Base-by-base conservation (phyloP, 805 yeast species). In the Saccharomycopsis sp. region DNA sequence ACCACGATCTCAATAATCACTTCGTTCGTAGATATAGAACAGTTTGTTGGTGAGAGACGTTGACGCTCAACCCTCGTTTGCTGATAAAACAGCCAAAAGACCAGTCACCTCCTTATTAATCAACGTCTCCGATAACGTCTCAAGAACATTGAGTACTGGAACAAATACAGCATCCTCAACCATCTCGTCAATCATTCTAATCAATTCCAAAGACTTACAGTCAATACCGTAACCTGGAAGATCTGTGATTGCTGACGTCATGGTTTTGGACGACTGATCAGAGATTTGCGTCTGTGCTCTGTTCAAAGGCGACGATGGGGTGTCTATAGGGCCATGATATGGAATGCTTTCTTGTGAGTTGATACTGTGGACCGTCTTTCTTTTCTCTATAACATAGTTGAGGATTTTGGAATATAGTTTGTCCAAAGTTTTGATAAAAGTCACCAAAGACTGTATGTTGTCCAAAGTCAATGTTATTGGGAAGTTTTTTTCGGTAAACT, bases 381-480 rank as follows among this genome's bases (percentile, higher is more conserved):
- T 53, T n/a, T 41, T 46, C 3, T 44, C 53, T 12, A 24, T 37
- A 18, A 56, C 23, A n/a, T 21, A 44, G 2, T 18, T 46, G 4
- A 18, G 5, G 24, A 57, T 24, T 20, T 57, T 57, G 2, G 46
- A 50, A 15, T 52, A 57, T 8, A 57, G 24, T 15, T 48, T 46
- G n/a, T 29, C 37, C n/a, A 53, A 53, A 3, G 53, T 41, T 37
- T 57, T 57, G 12, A 57, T 14, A 2, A 57, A 24, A 48, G 53
- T 57, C n/a, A 20, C 20, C 18, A 57, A 50, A 29, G 57, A 46
- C 3, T 52, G 51, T 5, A 57, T 24, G 2, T 48, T 57, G 40
- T 57, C 59, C 23, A 57, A 5, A 16, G 56, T 51, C 18, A 56
- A 12, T 14, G 47, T 53, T n/a, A 57, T 53, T 24, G 56, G 56